Base-by-base conservation (phyloP, 768 basidiomycete species). In the Cystobasidium ongulense region DNA sequence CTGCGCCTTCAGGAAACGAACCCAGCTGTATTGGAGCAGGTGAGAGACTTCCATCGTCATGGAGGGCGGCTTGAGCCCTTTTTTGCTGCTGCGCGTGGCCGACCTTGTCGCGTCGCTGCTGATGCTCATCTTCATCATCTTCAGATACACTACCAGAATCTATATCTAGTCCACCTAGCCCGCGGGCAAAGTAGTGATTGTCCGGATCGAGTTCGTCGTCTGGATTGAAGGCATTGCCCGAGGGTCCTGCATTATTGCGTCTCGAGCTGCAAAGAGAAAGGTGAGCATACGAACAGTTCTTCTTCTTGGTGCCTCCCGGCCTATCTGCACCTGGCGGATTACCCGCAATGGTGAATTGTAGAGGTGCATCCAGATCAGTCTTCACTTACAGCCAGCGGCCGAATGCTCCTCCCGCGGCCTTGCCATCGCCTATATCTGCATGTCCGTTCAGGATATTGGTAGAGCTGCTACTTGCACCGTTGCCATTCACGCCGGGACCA, bases 141-240 rank as follows among this genome's bases (percentile, higher is more conserved):
- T 36, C 68, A 15, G 68, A 71, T 8, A 53, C 53, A n/a, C 29
- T 36, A 7, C 53, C 68, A 21, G 68, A 54, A 31, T 71, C 68
- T 33, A 57, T 36, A 36, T 71, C 68, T 8, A 71, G 33, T 27
- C 68, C 35, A 1, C 68, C 68, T 29, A 57, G 54, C 23, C 54
- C 54, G 27, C 68, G 50, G 8, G 33, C 43, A 38, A 71, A 71
- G 39, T 57, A 71, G 68, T 71, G 68, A 21, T 43, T 54, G 35
- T 71, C 68, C 1, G 68, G 68, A 27, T 71, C 68, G 31, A 31
- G 29, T 29, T 71, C 68, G 35, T 71, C 68, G 54, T 71, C 68
- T 25, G 53, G 50, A 15, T 31, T 31, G 54, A 36, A 33, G 53
- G 27, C 23, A 27, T 50, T 52, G 23, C 68, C 68, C 15, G 35